phyloP scores from a whole-genome alignment of 352 stramenopile genomes.

The Aphanomyces stellatus region DNA sequence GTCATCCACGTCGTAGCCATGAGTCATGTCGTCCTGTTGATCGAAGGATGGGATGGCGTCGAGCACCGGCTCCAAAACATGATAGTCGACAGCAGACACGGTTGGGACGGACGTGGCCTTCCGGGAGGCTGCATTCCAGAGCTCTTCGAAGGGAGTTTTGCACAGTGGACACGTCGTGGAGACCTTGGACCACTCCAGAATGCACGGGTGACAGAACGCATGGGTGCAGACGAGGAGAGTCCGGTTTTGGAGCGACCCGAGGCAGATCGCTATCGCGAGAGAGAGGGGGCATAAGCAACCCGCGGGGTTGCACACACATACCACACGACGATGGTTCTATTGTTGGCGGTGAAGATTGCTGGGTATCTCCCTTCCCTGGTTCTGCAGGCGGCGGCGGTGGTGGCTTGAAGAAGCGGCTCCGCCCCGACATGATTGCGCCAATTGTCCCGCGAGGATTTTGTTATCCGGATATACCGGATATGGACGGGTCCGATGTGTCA shows the following conservation, averaged over 20 bases:
- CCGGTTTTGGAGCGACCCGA: not conserved
- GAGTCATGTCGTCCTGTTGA: not conserved
- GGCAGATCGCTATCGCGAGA: not conserved
- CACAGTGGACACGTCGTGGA: not conserved
- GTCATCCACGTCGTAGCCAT: not conserved
- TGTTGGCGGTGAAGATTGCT: not conserved
- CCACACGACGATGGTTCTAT: not conserved
- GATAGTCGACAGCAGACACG: not conserved
- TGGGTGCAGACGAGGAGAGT: not conserved
- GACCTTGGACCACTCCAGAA: not conserved
- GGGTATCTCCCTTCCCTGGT: not conserved
- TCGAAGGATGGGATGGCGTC: not conserved
- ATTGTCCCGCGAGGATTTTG: not conserved
- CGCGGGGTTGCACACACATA: not conserved
- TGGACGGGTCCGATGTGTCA: too few species aligned
- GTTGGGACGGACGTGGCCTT: not conserved
- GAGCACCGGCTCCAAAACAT: not conserved
- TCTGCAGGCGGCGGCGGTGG: not conserved
- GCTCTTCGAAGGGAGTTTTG: not conserved
- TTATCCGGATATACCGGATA: not conserved
- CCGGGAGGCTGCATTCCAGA: not conserved
- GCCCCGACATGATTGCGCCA: not conserved
- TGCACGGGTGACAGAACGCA: not conserved
- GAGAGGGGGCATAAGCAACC: not conserved
- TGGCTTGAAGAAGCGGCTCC: not conserved